phyloP scores from a whole-genome alignment of 805 yeast genomes.

The Starmerella floris region DNA sequence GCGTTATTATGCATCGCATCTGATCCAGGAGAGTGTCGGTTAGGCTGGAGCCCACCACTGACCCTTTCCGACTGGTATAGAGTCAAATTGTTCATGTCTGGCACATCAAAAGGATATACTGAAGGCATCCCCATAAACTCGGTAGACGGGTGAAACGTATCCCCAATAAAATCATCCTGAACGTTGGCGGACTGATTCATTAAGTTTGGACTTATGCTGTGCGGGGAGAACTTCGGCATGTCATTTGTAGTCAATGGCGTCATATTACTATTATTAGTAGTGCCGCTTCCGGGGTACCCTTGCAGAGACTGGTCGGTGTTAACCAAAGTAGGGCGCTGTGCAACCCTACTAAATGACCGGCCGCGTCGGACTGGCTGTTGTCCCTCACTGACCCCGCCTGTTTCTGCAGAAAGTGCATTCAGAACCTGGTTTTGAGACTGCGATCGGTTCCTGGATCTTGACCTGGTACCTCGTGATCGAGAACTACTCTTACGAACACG shows the following conservation, averaged over 20 bases:
- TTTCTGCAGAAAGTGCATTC: slow-evolving; percentile 1
- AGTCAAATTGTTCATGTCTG: slow-evolving; percentile 7
- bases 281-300: background rate
- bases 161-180: background rate
- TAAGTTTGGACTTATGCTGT: background rate
- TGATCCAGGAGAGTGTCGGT: too few species aligned
- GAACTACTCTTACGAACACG: slow-evolving; percentile 14
- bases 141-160: background rate
- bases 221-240: background rate
- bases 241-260: background rate
- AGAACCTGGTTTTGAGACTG: slow-evolving; percentile 10
- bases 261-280: background rate
- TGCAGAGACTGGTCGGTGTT: background rate
- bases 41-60: background rate
- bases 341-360: slow-evolving; percentile 8
- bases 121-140: background rate
- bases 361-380: slow-evolving; percentile 6
- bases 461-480: slow-evolving; percentile 16
- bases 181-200: background rate
- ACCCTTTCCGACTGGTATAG: background rate
- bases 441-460: slow-evolving; percentile 12
- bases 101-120: slow-evolving; percentile 2
- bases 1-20: too few species aligned
- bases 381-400: background rate
- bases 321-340: slow-evolving; percentile 2